Conservation (phyloP, 2,329 filamentous ascomycete genomes). For the Alternaria rosae region DNA sequence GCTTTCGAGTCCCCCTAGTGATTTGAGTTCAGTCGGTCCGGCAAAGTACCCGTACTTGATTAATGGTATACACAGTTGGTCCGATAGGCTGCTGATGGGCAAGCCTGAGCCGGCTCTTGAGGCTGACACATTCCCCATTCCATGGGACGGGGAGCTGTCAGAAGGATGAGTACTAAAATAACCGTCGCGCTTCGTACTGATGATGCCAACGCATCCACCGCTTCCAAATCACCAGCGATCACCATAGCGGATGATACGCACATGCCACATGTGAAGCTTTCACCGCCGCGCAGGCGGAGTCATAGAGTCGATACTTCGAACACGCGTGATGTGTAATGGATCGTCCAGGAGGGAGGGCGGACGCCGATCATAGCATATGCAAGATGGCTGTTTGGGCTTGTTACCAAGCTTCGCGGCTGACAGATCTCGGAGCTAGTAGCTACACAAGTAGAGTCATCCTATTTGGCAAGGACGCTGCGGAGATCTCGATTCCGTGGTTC, state of each 20-base stretch:
- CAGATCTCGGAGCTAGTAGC: too few species aligned
- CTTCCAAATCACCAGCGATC: not conserved
- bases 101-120: not conserved
- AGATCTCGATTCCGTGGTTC: too few species aligned
- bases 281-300: not conserved
- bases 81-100: not conserved
- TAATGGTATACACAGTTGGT: too few species aligned
- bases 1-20: rapidly evolving
- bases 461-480: too few species aligned
- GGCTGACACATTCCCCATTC: rapidly evolving
- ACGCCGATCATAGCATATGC: not conserved
- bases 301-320: rapidly evolving
- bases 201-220: not conserved
- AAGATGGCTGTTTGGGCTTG: not conserved
- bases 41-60: not conserved
- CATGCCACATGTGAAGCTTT: not conserved
- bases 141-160: not conserved
- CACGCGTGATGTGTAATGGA: not conserved
- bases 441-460: too few species aligned
- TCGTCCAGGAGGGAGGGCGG: rapidly evolving
- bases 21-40: not conserved
- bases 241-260: not conserved
- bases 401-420: not conserved
- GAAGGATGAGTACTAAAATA: rapidly evolving
- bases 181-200: not conserved